A percentile compares a stretch with the other conserved stretches of the same genome.
Conservation (phyloP, 306 rosid species). For the Benincasa hispida region DNA sequence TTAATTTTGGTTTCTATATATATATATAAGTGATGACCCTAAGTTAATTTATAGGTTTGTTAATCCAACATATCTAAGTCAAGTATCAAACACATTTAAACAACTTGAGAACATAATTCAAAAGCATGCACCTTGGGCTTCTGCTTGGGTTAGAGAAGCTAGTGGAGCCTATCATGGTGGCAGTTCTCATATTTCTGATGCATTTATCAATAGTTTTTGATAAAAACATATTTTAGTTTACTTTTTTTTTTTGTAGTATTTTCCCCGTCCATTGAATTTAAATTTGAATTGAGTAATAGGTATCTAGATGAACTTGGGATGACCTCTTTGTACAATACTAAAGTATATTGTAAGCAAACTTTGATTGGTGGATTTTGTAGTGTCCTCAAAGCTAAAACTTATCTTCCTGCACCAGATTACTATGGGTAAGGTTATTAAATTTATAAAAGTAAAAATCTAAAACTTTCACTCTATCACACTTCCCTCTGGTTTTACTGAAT, state of each 20-base stretch:
- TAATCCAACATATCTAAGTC: constrained; percentile 44
- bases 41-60: constrained; percentile 37
- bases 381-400: neutral
- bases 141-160: constrained; percentile 92
- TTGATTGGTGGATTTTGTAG: neutral
- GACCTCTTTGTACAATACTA: neutral
- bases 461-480: too few species aligned
- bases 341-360: neutral
- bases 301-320: neutral
- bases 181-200: constrained; percentile 48
- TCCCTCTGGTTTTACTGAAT: too few species aligned
- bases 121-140: constrained; percentile 30
- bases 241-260: too few species aligned
- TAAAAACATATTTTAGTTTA: too few species aligned
- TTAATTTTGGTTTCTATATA: too few species aligned
- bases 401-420: neutral
- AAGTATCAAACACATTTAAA: constrained; percentile 24
- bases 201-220: constrained; percentile 40
- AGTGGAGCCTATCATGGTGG: constrained; percentile 92
- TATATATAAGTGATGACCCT: constrained; percentile 16
- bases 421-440: neutral
- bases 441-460: too few species aligned
- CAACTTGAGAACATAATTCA: constrained; percentile 36
- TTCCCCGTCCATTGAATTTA: too few species aligned
- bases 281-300: neutral